Evolutionary conservation across 1,284 basidiomycete species (phyloP), one percentile per base, ranked within the genome.

Genomic region (Cerrena zonata): DNA sequence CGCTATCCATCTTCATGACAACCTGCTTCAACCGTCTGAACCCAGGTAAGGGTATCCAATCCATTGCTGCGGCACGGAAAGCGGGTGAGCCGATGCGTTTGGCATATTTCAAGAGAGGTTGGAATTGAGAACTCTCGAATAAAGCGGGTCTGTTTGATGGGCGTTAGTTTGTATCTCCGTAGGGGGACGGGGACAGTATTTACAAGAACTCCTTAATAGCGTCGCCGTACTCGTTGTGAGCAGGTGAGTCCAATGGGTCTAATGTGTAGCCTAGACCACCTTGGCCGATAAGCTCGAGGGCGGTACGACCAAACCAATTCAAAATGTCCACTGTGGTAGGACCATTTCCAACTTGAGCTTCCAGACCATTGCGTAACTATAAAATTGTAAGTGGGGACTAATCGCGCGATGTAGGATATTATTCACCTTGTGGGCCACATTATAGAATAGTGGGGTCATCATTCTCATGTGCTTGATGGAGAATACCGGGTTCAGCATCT

Each of bases 221-320:
- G 11, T 56, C 54, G 0, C 53, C 55, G 44, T 66, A 66, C 19
- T 61, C 56, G 45, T 58, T 49, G 24, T 60, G 61, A 10, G 65
- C 56, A 23, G 54, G 53, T 21, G 27, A 15, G 5, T 57, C 55
- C 25, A 70, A 60, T n/a, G 65, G 61, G 44, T 69, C 62, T 61
- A 72, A 72, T 5, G 69, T 67, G 49, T 71, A 64, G 1, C 70
- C 70, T 2, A 73, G 56, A 1, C 68, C 70, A 10, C 64, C 69
- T 44, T 69, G 68, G 3, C 68, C n/a, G n/a, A n/a, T n/a, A n/a
- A n/a, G n/a, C n/a, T n/a, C n/a, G n/a, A n/a, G n/a, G n/a, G n/a
- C n/a, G 0, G 66, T 61, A 12, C 69, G 65, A 18, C 64, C 63
- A 46, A 70, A 60, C 52, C 62, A 66, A 25, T 62, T 59, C 23